Percentiles rank a stretch among this genome's conserved stretches.
Evolutionary conservation across 129 eudicot species (phyloP).

Genomic region (Daucus carota): DNA sequence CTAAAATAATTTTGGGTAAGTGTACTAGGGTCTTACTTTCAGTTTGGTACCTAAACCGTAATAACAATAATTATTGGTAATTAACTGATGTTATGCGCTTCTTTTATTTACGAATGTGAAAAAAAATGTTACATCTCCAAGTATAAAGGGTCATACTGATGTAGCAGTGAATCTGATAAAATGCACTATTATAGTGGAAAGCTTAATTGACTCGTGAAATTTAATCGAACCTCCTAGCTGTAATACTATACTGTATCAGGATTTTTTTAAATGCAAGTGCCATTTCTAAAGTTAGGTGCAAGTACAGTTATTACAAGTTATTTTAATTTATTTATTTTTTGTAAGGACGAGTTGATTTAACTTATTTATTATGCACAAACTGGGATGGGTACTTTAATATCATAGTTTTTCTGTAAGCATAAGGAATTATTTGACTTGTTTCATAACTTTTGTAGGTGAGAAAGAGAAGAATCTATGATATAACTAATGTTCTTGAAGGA

Average conservation of each 20-base stretch:
- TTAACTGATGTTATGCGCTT: background rate
- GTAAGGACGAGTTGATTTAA: background rate
- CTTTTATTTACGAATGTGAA: background rate
- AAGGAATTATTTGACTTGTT: background rate
- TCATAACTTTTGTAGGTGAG: slow-evolving; percentile 36
- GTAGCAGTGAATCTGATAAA: background rate
- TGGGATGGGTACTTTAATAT: background rate
- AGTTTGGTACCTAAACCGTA: background rate
- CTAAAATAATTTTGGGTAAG: background rate
- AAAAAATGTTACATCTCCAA: background rate
- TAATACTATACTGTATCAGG: background rate
- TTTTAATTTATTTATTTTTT: no score
- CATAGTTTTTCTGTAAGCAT: background rate
- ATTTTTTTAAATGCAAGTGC: background rate
- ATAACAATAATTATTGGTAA: background rate
- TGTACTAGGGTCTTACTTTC: background rate
- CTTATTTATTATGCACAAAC: background rate
- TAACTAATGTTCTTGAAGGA: slow-evolving; percentile 84
- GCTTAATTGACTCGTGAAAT: background rate
- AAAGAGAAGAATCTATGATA: slow-evolving; percentile 80
- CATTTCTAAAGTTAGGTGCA: no score
- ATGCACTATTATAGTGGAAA: background rate
- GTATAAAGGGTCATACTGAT: background rate
- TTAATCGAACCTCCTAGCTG: background rate
- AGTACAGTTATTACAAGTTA: no score